A percentile compares a stretch with the other conserved stretches of the same genome.
These are phyloP conservation scores for Malassezia japonica DNA, from an alignment of 1,284 basidiomycete species.

Conservation along the genomic window DNA sequence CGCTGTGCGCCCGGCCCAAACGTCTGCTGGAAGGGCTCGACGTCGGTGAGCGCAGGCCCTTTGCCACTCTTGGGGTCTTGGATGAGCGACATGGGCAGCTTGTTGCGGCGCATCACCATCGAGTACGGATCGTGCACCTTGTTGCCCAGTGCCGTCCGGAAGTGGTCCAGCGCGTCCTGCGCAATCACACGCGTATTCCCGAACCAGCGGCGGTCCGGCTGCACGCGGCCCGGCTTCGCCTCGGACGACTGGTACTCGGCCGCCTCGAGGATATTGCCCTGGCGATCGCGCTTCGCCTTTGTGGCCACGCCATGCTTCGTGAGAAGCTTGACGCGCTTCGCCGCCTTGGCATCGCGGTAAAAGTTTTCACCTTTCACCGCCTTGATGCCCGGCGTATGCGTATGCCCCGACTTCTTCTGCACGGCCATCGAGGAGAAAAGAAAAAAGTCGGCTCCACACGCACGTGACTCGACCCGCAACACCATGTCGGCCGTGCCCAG, in stretches of 20 bases:
- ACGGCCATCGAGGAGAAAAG: constrained; percentile 24
- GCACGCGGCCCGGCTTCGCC: constrained; percentile 45
- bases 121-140: constrained; percentile 45
- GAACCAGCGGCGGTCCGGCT: constrained; percentile 47
- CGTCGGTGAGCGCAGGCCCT: constrained; percentile 34
- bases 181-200: constrained; percentile 86
- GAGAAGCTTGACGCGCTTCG: constrained; percentile 45
- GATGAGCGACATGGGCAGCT: constrained; percentile 46
- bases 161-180: constrained; percentile 54
- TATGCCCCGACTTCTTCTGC: constrained; percentile 17
- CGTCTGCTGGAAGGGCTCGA: constrained; percentile 41
- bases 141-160: constrained; percentile 39
- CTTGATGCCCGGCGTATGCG: constrained; percentile 17
- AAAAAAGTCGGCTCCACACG: constrained; percentile 5
- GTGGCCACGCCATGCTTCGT: constrained; percentile 40
- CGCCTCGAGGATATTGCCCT: constrained; percentile 42
- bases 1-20: constrained; percentile 46
- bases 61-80: constrained; percentile 41
- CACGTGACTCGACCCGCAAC: background rate
- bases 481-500: constrained; percentile 2
- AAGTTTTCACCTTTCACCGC: constrained; percentile 46
- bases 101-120: constrained; percentile 42
- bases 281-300: constrained; percentile 42
- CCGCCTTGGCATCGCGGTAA: constrained; percentile 47
- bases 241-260: constrained; percentile 44